Base-by-base conservation (phyloP, 192 early-diverging fungal genomes). In the Gigaspora rosea region DNA sequence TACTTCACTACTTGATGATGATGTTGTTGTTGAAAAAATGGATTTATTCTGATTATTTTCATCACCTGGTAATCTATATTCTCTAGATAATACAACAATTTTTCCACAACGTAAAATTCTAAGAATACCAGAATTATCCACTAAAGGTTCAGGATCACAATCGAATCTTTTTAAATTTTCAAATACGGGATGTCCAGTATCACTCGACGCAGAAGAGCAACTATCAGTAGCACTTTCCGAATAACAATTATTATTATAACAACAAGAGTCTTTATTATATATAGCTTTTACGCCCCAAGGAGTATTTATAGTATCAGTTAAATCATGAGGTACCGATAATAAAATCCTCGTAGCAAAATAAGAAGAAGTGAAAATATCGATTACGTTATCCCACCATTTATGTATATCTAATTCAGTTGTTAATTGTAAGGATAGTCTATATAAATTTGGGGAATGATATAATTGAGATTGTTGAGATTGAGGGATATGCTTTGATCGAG, bases 141-240 rank as follows among this genome's bases (percentile, higher is more conserved):
- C 49, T 9, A 89, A 78, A 22, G 83, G 86, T 66, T 86, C 85
- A 2, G 79, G 76, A 22, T 87, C 86, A 68, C 82, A 79, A 48
- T 89, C 88, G 27, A 89, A 80, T 12, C 83, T 80, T 46, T 86
- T 82, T 12, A 89, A 73, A 13, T 81, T 80, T 51, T 85, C 82
- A 75, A 87, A 87, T 75, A 72, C 78, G 47, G 27, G 66, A 51
- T 50, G 70, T 57, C 59, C 50, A 48, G 22, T 65, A 32, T 72
- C 71, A 59, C 4, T 64, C 51, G 32, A 67, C 71, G 2, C 41
- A 36, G 36, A 72, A 51, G 63, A 76, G 68, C 61, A 78, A 65
- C 76, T 50, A 78, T 50, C 57, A 41, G 47, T 75, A 54, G 58
- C 15, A 10, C 20, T 79, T 62, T 51, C 76, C 75, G 11, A 79